These are phyloP conservation scores for Hibiscus trionum DNA, from an alignment of 345 rosid species.

Conservation along the genomic window DNA sequence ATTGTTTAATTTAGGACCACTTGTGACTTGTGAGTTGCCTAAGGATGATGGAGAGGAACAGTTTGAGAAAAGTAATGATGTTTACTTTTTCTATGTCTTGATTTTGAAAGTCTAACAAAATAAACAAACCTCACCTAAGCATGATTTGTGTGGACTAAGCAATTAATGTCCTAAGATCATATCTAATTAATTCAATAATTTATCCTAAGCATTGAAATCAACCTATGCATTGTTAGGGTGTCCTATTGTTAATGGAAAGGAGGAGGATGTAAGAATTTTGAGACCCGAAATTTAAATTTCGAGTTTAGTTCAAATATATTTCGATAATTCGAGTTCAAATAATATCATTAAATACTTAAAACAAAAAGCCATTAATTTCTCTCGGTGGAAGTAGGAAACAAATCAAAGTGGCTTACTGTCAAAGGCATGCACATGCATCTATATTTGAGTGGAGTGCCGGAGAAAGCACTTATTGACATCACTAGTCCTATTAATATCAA, in stretches of 20 bases:
- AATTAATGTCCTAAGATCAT: neutral
- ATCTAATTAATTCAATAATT: neutral
- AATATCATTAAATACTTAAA: too few relatives aligned
- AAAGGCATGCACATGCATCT: neutral
- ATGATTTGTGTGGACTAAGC: neutral
- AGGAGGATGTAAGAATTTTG: too few relatives aligned
- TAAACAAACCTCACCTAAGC: neutral
- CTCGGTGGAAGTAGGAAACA: neutral
- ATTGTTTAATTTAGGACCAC: neutral
- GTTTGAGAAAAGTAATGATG: neutral
- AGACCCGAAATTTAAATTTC: too few relatives aligned
- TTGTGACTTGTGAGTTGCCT: neutral
- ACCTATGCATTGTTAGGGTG: too few relatives aligned
- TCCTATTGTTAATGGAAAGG: too few relatives aligned
- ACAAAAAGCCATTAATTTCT: neutral
- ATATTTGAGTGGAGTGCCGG: neutral
- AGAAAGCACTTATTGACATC: neutral
- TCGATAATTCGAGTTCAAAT: too few relatives aligned
- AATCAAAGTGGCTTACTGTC: neutral
- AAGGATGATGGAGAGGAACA: neutral
- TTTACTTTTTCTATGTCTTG: neutral
- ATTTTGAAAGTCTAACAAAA: neutral
- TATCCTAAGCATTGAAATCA: neutral
- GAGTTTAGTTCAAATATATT: too few relatives aligned
- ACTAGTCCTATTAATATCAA: neutral